Evolutionary conservation across 2,329 filamentous ascomycete genomes (phyloP), one percentile per base, ranked within the genome.

Genomic region (Drechslerella coelobrocha): DNA sequence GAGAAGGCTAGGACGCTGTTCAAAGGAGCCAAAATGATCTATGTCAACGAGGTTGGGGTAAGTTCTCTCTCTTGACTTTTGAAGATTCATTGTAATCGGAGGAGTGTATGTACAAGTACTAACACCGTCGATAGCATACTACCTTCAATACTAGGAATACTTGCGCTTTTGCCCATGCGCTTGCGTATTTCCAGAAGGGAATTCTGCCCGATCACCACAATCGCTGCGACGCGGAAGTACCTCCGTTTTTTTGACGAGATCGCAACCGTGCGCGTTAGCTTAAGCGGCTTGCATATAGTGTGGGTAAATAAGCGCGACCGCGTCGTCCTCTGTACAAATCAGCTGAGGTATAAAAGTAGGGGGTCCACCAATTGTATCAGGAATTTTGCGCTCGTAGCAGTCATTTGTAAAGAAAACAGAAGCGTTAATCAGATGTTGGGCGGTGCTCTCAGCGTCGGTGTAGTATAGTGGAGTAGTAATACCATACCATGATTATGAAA

Each of bases 11-110:
- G 31, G 19, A 57, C 21, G 14, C 34, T 69, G 0, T 69, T 69
- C 19, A 59, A 57, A 31, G 65, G 65, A n/a, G 65, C 65, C 6
- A 54, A 62, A 21, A 69, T 69, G 65, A 47, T 62, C 3, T 69
- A 69, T 24, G 57, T 69, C 2, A 57, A 69, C 10, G 65, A 69
- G 41, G 45, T 69, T 29, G 65, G 43, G 9, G 65, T 69, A 54
- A 52, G 57, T 57, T 31, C 23, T 9, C 24, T 23, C n/a, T 21
- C 21, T 23, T 24, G 5, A 12, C n/a, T 29, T 17, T 14, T 41
- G 10, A 8, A 53, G n/a, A 8, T 29, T 8, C 50, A 31, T 53
- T 12, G 12, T 34, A 34, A 34, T 34, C 29, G 34, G 17, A 39
- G 2, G 4, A 14, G 34, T 39, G 12, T 3, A n/a, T n/a, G n/a